A percentile compares a stretch with the other conserved stretches of the same genome.
Evolutionary conservation across 257 asterid genomes (phyloP).

Genomic region (Solanum ossicruentum): DNA sequence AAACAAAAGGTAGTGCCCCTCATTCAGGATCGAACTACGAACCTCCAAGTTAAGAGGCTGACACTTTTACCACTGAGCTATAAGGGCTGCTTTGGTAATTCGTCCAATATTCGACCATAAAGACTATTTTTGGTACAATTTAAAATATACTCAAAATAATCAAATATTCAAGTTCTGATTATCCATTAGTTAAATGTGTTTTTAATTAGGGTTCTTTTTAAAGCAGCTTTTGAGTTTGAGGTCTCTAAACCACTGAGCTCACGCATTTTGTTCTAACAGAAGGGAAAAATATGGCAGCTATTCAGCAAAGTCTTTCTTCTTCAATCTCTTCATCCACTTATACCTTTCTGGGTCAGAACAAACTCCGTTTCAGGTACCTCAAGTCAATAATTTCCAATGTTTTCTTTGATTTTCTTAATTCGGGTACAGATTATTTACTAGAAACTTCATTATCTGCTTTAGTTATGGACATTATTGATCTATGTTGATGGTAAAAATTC

Average conservation of each 20-base stretch:
- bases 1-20: background rate
- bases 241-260: background rate
- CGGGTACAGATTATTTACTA: background rate
- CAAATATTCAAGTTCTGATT: background rate
- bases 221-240: background rate
- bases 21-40: background rate
- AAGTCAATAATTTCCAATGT: background rate
- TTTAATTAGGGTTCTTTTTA: background rate
- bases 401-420: background rate
- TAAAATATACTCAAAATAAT: background rate
- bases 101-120: too few species aligned
- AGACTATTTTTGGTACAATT: too few species aligned
- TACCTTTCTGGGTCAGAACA: slow-evolving; percentile 31
- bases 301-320: slow-evolving; percentile 36
- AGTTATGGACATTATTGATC: background rate
- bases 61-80: background rate
- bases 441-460: background rate
- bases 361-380: slow-evolving; percentile 35
- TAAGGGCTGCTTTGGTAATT: background rate
- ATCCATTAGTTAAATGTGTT: too few species aligned
- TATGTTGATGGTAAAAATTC: background rate
- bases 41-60: background rate
- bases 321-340: slow-evolving; percentile 57
- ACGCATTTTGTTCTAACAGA: background rate
- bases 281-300: slow-evolving; percentile 32